phyloP scores from a whole-genome alignment of 164 flowering plant species.

The Euptelea pleiosperma region DNA sequence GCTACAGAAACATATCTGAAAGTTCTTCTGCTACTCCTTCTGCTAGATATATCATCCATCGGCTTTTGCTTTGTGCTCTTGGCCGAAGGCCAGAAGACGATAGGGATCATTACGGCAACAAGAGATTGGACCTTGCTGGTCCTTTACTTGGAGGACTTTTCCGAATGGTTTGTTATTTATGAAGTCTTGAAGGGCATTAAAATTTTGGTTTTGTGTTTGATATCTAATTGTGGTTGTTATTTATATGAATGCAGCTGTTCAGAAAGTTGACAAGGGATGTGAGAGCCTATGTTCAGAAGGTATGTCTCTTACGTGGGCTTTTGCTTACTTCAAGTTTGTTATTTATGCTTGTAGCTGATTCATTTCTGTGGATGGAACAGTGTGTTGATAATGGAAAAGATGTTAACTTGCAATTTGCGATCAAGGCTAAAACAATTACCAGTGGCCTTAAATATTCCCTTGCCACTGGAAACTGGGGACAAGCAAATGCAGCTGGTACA shows the following conservation, averaged over 20 bases:
- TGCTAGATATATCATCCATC: slow-evolving; percentile 83
- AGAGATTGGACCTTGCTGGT: slow-evolving; percentile 98
- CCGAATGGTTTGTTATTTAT: slow-evolving; percentile 62
- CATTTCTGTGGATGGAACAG: slow-evolving; percentile 34
- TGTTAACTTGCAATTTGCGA: slow-evolving; percentile 91
- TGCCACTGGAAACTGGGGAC: slow-evolving; percentile 99
- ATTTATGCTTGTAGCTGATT: slow-evolving; percentile 1
- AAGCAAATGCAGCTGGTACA: slow-evolving; percentile 98
- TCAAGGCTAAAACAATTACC: slow-evolving; percentile 95
- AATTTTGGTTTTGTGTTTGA: not conserved
- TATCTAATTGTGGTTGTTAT: slow-evolving; percentile 10
- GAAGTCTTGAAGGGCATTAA: not conserved
- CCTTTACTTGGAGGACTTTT: slow-evolving; percentile 95
- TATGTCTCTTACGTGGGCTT: slow-evolving; percentile 14
- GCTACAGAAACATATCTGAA: not conserved
- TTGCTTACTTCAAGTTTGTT: not conserved
- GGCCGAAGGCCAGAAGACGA: slow-evolving; percentile 98
- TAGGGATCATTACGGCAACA: slow-evolving; percentile 97
- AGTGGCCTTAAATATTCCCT: slow-evolving; percentile 97
- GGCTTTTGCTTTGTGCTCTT: slow-evolving; percentile 87
- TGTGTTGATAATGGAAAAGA: slow-evolving; percentile 98
- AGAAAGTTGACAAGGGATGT: slow-evolving; percentile 98
- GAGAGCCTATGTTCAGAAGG: slow-evolving; percentile 89
- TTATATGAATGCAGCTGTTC: slow-evolving; percentile 62
- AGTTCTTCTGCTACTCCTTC: not conserved